A percentile compares a stretch with the other conserved stretches of the same genome.
These are phyloP conservation scores for Ophiostoma tasmaniense DNA, from an alignment of 2,329 filamentous ascomycete genomes.

Conservation along the genomic window DNA sequence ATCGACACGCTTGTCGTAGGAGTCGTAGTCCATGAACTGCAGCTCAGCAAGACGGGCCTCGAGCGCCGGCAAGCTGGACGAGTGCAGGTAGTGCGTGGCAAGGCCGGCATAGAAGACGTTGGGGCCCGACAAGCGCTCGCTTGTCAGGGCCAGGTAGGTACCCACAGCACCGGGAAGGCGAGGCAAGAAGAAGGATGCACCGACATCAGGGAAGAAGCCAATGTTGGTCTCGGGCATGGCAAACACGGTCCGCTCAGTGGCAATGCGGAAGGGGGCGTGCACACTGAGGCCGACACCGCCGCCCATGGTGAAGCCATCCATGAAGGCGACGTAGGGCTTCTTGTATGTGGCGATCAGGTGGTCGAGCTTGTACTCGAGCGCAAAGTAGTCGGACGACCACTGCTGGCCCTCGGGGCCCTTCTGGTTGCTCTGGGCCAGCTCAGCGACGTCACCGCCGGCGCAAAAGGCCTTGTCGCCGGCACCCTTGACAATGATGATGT, in stretches of 20 bases:
- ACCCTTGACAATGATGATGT: conserved; percentile 86
- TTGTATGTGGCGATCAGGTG: conserved; percentile 88
- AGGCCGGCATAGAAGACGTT: conserved; percentile 86
- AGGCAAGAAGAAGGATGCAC: conserved; percentile 90
- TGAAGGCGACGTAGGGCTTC: conserved; percentile 90
- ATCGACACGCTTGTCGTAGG: conserved; percentile 51
- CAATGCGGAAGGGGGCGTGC: conserved; percentile 92
- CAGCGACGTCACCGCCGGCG: conserved; percentile 83
- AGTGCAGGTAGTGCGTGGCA: conserved; percentile 94
- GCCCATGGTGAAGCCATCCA: conserved; percentile 98
- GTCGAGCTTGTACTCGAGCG: conserved; percentile 89
- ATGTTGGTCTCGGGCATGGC: conserved; percentile 99
- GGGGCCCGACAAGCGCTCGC: conserved; percentile 69
- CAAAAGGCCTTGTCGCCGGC: conserved; percentile 79
- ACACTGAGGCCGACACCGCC: conserved; percentile 90
- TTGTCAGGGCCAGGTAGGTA: conserved; percentile 89
- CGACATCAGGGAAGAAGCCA: conserved; percentile 97
- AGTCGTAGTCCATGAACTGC: conserved; percentile 71
- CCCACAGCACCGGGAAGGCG: conserved; percentile 79
- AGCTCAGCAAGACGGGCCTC: conserved; percentile 83
- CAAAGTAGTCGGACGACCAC: conserved; percentile 78
- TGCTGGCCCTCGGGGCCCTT: conserved; percentile 60
- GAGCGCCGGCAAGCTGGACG: conserved; percentile 70
- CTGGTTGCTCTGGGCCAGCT: conserved; percentile 66
- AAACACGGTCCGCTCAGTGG: conserved; percentile 89